Conservation (phyloP, 345 rosid genomes). For the Physaria fendleri region DNA sequence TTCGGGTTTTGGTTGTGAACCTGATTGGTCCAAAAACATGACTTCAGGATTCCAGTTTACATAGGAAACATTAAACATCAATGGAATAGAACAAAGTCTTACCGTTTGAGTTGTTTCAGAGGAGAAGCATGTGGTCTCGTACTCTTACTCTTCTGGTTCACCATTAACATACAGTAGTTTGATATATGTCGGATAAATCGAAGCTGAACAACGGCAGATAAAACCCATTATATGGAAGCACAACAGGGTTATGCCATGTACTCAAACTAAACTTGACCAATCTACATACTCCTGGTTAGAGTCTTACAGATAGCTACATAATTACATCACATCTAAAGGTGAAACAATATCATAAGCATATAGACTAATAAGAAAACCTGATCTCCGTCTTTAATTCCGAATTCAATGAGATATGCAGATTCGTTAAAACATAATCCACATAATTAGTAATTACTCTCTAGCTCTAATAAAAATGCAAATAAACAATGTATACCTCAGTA, state of each 20-base stretch:
- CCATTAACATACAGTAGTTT: conserved; percentile 26
- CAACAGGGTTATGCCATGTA: too few relatives aligned
- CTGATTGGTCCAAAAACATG: conserved; percentile 11
- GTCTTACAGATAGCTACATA: conserved; percentile 14
- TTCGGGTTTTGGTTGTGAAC: conserved; percentile 16
- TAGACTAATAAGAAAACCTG: conserved; percentile 36
- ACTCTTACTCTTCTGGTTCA: conserved; percentile 34
- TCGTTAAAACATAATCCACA: conserved; percentile 40
- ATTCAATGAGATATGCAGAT: conserved; percentile 38
- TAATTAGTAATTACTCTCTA: too few relatives aligned
- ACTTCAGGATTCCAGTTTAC: too few relatives aligned
- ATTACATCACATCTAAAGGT: conserved; percentile 5
- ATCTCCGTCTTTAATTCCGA: conserved; percentile 79
- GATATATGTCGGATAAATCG: conserved; percentile 63
- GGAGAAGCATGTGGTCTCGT: conserved; percentile 20
- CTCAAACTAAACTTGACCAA: neutral
- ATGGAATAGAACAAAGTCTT: too few relatives aligned
- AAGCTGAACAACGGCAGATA: conserved; percentile 41
- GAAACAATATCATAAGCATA: conserved; percentile 5
- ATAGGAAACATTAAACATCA: neutral
- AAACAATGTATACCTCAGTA: conserved; percentile 38
- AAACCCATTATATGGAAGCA: conserved; percentile 1
- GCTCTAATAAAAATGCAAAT: too few relatives aligned
- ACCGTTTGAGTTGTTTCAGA: conserved; percentile 37
- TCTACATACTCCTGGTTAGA: neutral